These are phyloP conservation scores for Ajuga reptans DNA, from an alignment of 305 asterid species.

Conservation along the genomic window DNA sequence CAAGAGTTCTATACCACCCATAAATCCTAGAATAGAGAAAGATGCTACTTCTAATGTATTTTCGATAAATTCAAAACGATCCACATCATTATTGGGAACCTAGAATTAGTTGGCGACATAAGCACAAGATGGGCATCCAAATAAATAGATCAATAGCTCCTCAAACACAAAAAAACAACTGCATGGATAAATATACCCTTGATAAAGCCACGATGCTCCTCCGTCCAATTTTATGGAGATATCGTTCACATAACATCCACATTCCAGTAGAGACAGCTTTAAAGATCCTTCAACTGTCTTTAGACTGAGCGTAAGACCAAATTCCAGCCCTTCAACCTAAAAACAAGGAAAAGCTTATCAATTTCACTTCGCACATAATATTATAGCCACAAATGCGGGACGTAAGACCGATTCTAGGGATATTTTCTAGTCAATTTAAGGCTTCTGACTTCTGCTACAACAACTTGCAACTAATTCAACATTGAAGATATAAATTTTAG, in stretches of 20 bases:
- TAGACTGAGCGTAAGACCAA: slow-evolving; percentile 54
- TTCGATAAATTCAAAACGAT: not conserved
- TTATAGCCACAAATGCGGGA: not conserved
- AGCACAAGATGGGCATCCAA: not conserved
- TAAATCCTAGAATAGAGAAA: not conserved
- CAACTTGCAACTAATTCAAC: not conserved
- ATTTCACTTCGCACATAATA: not conserved
- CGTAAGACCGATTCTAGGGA: not conserved
- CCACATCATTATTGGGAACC: not conserved
- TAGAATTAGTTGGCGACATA: no score
- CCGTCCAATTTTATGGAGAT: slow-evolving; percentile 71
- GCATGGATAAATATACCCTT: slow-evolving; percentile 48
- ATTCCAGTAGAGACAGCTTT: slow-evolving; percentile 56
- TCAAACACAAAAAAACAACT: slow-evolving; percentile 4
- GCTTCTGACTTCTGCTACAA: not conserved
- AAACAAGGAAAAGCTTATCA: slow-evolving; percentile 18
- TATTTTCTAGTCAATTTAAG: not conserved
- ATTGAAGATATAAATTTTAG: not conserved
- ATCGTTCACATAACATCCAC: slow-evolving; percentile 68
- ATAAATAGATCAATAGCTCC: not conserved
- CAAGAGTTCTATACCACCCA: not conserved
- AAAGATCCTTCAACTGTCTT: slow-evolving; percentile 59
- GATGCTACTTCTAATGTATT: not conserved
- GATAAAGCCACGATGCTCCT: slow-evolving; percentile 97
- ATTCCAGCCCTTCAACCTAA: slow-evolving; percentile 78